Evolutionary conservation across 306 rosid genomes (phyloP).

Genomic region (Cotoneaster glaucophyllus): DNA sequence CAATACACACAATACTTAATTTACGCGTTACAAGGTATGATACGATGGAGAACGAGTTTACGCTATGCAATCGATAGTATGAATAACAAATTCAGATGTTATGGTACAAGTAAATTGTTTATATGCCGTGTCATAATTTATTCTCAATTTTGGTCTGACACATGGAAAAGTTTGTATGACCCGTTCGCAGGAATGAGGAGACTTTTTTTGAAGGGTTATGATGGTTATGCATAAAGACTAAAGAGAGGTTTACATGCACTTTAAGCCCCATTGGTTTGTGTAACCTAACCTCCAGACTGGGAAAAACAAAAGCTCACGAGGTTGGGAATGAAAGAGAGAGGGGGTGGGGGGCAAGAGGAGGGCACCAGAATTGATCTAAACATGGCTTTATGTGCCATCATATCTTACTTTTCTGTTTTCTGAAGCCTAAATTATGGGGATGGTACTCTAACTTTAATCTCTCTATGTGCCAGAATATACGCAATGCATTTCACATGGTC

Average conservation of each 20-base stretch:
- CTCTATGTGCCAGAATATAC: slow-evolving; percentile 3
- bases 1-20: neutral
- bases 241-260: neutral
- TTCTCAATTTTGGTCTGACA: no score
- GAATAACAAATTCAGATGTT: neutral
- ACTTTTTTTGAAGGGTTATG: neutral
- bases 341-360: neutral
- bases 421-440: neutral
- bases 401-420: neutral
- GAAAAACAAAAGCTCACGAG: neutral
- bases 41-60: neutral
- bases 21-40: no score
- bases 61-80: neutral
- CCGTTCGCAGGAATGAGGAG: neutral
- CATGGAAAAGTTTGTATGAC: neutral
- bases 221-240: neutral
- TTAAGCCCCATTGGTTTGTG: neutral
- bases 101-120: no score
- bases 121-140: no score
- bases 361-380: neutral
- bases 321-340: neutral
- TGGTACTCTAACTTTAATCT: slow-evolving; percentile 6
- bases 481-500: slow-evolving; percentile 5
- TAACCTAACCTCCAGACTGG: neutral
- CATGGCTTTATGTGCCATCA: neutral